A percentile compares a stretch with the other conserved stretches of the same genome.
phyloP scores from a whole-genome alignment of 1,284 basidiomycete species.

The Irpex sp. region DNA sequence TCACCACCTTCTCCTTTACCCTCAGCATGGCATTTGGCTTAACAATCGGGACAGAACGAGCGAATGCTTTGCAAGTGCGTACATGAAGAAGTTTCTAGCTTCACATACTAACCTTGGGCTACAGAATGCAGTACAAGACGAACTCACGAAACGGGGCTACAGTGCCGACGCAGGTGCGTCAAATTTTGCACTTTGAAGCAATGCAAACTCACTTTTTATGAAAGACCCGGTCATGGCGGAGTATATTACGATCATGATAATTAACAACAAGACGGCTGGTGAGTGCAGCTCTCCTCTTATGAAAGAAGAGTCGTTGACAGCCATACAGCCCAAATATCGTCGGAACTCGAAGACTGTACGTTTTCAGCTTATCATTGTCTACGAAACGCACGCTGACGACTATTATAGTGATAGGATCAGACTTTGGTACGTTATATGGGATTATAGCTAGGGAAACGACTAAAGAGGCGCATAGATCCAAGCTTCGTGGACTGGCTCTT shows the following conservation, averaged over 20 bases:
- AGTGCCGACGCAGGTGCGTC: conserved; percentile 71
- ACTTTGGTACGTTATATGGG: conserved; percentile 51
- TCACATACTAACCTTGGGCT: conserved; percentile 15
- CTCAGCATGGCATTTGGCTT: conserved; percentile 66
- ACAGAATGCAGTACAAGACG: conserved; percentile 78
- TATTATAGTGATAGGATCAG: conserved; percentile 68
- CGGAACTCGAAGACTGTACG: conserved; percentile 79
- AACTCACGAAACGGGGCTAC: conserved; percentile 73
- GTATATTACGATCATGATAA: conserved; percentile 89
- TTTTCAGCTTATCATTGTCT: conserved; percentile 17
- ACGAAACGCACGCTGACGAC: conserved; percentile 15
- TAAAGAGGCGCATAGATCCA: conserved; percentile 43
- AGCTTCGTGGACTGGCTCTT: conserved; percentile 86
- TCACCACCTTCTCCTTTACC: conserved; percentile 9
- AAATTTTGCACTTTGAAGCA: background rate
- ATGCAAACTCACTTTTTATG: background rate
- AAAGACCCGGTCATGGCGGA: conserved; percentile 87
- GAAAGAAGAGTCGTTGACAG: conserved; percentile 11
- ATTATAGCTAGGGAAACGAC: conserved; percentile 4
- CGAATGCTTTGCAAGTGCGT: conserved; percentile 65
- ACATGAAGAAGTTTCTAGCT: background rate
- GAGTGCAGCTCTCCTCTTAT: conserved; percentile 24
- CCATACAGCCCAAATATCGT: conserved; percentile 70
- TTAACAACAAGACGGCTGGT: conserved; percentile 85
- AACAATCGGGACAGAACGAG: conserved; percentile 75